phyloP scores from a whole-genome alignment of 306 rosid species.

The Ochetophila trinervis region DNA sequence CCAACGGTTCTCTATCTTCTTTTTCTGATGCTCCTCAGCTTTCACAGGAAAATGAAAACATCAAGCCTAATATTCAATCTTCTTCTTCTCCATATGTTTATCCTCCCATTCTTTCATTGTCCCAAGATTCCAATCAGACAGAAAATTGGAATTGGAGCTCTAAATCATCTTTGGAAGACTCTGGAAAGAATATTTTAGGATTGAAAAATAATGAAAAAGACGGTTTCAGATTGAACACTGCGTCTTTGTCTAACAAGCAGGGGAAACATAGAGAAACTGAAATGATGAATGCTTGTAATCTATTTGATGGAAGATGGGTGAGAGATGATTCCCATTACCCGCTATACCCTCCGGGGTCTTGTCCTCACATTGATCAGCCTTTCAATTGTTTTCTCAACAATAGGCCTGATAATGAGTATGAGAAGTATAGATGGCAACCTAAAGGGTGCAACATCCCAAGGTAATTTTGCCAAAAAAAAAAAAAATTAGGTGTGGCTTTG shows the following conservation, averaged over 20 bases:
- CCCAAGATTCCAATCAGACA: not conserved
- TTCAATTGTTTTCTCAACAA: constrained; percentile 23
- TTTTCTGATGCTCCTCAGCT: not conserved
- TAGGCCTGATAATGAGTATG: constrained; percentile 21
- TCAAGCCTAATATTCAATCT: not conserved
- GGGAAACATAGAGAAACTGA: not conserved
- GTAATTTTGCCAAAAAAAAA: constrained; percentile 1
- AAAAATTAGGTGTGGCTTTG: too few relatives aligned
- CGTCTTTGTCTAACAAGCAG: not conserved
- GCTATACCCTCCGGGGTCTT: constrained; percentile 18
- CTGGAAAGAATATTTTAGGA: too few relatives aligned
- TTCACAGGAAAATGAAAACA: not conserved
- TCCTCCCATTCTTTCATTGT: not conserved
- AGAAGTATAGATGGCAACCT: constrained; percentile 27
- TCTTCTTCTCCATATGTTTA: too few relatives aligned
- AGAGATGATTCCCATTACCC: constrained; percentile 20
- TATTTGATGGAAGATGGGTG: constrained; percentile 26
- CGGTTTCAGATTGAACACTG: not conserved
- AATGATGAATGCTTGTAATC: constrained; percentile 13
- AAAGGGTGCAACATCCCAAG: constrained; percentile 24
- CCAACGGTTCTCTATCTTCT: not conserved
- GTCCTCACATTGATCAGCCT: constrained; percentile 24
- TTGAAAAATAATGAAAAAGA: too few relatives aligned
- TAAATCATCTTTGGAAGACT: too few relatives aligned
- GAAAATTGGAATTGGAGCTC: not conserved